phyloP scores from a whole-genome alignment of 2,329 filamentous ascomycete species.

The Scedosporium aurantiacum region DNA sequence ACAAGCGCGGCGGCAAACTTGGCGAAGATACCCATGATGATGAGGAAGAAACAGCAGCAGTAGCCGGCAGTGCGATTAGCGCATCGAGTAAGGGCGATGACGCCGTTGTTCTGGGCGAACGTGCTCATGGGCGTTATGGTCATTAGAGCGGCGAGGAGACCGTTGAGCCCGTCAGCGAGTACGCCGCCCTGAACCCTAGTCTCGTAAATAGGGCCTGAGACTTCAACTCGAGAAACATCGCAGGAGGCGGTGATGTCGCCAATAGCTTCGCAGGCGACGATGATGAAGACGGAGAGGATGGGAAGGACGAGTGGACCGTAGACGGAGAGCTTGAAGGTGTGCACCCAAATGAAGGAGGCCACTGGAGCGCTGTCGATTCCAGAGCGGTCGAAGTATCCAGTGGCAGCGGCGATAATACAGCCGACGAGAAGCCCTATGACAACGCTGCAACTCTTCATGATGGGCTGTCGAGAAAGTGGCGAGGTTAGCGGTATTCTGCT shows the following conservation, averaged over 20 bases:
- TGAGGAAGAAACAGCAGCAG: slow-evolving; percentile 63
- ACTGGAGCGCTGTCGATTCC: slow-evolving; percentile 61
- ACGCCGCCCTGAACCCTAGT: slow-evolving; percentile 70
- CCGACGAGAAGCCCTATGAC: slow-evolving; percentile 63
- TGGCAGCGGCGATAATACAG: slow-evolving; percentile 68
- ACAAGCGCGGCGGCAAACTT: slow-evolving; percentile 75
- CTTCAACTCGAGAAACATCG: slow-evolving; percentile 66
- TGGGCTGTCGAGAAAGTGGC: slow-evolving; percentile 31
- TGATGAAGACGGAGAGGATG: slow-evolving; percentile 57
- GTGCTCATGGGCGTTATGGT: slow-evolving; percentile 73
- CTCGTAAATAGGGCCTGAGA: slow-evolving; percentile 61
- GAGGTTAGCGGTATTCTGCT: background rate
- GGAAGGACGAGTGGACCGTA: slow-evolving; percentile 67
- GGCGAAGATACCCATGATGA: slow-evolving; percentile 72
- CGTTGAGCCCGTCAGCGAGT: slow-evolving; percentile 66
- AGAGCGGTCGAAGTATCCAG: slow-evolving; percentile 66
- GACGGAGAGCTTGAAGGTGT: slow-evolving; percentile 61
- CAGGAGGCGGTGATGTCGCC: slow-evolving; percentile 73
- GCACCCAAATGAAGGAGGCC: slow-evolving; percentile 67
- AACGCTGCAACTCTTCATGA: slow-evolving; percentile 74
- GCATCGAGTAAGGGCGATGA: slow-evolving; percentile 71
- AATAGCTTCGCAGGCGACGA: slow-evolving; percentile 69
- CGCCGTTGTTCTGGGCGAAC: slow-evolving; percentile 77
- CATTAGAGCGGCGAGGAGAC: slow-evolving; percentile 62
- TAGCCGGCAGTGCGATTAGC: slow-evolving; percentile 74